Percentiles rank a stretch among this genome's conserved stretches.
Evolutionary conservation across 768 basidiomycete species (phyloP).

Genomic region (Suillus paluster): DNA sequence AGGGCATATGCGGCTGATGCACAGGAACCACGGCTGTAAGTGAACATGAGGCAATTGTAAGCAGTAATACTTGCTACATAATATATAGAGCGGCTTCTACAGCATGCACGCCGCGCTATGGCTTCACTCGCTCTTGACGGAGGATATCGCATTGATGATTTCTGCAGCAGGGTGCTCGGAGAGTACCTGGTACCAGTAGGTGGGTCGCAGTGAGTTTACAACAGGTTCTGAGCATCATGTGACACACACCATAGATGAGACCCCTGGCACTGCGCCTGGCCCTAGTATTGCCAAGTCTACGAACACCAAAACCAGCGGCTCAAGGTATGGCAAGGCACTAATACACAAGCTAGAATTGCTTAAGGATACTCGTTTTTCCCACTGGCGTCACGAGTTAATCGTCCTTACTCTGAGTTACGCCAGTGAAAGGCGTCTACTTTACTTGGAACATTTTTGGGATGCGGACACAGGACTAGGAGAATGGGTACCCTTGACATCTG

Average conservation of each 20-base stretch:
- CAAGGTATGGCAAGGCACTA: background rate
- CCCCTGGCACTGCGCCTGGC: background rate
- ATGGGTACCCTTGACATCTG: background rate
- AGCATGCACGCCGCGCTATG: background rate
- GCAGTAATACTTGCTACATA: background rate
- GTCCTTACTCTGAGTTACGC: constrained; percentile 1
- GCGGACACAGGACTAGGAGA: background rate
- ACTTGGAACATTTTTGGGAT: constrained; percentile 3
- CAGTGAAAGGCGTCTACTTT: background rate
- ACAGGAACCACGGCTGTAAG: background rate
- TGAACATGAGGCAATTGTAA: background rate
- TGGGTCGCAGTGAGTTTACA: background rate
- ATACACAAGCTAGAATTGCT: constrained; percentile 4
- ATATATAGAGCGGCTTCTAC: too few species aligned
- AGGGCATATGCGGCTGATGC: background rate
- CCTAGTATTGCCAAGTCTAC: too few species aligned
- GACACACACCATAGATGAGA: background rate
- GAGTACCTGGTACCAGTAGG: background rate
- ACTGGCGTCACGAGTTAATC: constrained; percentile 3
- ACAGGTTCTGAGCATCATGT: background rate
- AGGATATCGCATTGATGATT: background rate
- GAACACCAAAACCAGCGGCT: background rate
- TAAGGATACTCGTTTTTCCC: background rate
- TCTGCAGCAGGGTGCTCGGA: background rate
- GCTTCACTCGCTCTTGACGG: background rate